phyloP scores from a whole-genome alignment of 2,329 filamentous ascomycete genomes.

The Coleophoma crateriformis region DNA sequence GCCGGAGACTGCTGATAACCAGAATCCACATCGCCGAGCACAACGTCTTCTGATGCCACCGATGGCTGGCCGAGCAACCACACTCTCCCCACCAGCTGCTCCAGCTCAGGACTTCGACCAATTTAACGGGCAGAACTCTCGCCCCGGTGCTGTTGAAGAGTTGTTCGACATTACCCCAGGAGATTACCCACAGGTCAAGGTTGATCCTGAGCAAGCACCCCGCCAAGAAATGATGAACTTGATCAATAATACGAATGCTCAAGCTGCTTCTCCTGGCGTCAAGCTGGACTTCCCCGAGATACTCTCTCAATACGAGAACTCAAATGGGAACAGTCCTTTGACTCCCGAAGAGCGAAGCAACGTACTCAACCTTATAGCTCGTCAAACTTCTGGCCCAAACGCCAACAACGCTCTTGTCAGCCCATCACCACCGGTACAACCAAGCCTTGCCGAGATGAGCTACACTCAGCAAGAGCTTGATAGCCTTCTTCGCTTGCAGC shows the following conservation, averaged over 20 bases:
- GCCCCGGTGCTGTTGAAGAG: slow-evolving; percentile 54
- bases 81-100: slow-evolving; percentile 19
- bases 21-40: slow-evolving; percentile 21
- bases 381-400: slow-evolving; percentile 16
- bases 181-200: slow-evolving; percentile 44
- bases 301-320: slow-evolving; percentile 26
- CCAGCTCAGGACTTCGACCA: slow-evolving; percentile 18
- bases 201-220: slow-evolving; percentile 51
- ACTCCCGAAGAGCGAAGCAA: slow-evolving; percentile 53
- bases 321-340: slow-evolving; percentile 47
- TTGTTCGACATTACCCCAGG: slow-evolving; percentile 45
- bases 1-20: slow-evolving; percentile 14
- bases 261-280: slow-evolving; percentile 30
- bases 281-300: slow-evolving; percentile 47
- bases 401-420: slow-evolving; percentile 25
- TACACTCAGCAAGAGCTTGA: slow-evolving; percentile 73
- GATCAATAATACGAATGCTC: slow-evolving; percentile 58
- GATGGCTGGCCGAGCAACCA: slow-evolving; percentile 8
- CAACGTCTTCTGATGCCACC: slow-evolving; percentile 27
- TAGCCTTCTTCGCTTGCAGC: slow-evolving; percentile 70
- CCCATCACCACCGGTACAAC: slow-evolving; percentile 33
- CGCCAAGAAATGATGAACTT: slow-evolving; percentile 61
- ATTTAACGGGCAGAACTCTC: slow-evolving; percentile 23
- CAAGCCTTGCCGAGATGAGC: slow-evolving; percentile 54
- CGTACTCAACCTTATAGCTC: slow-evolving; percentile 56